Conservation (phyloP, 1,284 basidiomycete species). For the Thecaphora thlaspeos region DNA sequence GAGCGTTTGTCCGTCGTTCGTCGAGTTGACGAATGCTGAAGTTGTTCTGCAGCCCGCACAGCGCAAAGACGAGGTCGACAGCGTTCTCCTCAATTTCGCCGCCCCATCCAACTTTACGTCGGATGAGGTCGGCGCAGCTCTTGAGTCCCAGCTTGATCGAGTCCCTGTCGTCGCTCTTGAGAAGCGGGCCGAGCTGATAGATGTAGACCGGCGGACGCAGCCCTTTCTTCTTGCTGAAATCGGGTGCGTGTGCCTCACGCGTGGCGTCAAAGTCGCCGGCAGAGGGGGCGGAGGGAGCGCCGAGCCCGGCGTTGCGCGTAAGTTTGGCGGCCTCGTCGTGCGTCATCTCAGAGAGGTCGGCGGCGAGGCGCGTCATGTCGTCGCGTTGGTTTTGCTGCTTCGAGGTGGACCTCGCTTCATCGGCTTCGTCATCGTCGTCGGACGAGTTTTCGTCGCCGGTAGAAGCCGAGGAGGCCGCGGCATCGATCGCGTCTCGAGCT, state of each 20-base stretch:
- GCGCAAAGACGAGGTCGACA: conserved; percentile 72
- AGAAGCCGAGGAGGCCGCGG: conserved; percentile 11
- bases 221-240: conserved; percentile 30
- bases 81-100: conserved; percentile 76
- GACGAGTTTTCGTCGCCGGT: conserved; percentile 4
- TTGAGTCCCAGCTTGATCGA: conserved; percentile 27
- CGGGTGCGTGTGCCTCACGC: conserved; percentile 22
- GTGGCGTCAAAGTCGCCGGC: conserved; percentile 7
- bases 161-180: conserved; percentile 34
- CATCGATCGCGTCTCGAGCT: background rate
- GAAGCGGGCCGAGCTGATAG: conserved; percentile 53
- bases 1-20: conserved; percentile 70
- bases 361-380: conserved; percentile 23
- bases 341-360: conserved; percentile 9
- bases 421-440: conserved; percentile 4
- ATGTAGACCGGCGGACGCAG: conserved; percentile 57
- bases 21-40: conserved; percentile 78
- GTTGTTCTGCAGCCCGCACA: conserved; percentile 77
- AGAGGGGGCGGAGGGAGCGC: background rate
- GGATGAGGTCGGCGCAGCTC: conserved; percentile 32
- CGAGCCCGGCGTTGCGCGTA: background rate
- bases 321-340: background rate
- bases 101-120: conserved; percentile 38
- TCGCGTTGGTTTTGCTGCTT: conserved; percentile 1
- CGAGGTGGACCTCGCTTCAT: conserved; percentile 2